Conservation (phyloP, 2,329 filamentous ascomycete species). For the Hawksworthiomyces lignivorus region DNA sequence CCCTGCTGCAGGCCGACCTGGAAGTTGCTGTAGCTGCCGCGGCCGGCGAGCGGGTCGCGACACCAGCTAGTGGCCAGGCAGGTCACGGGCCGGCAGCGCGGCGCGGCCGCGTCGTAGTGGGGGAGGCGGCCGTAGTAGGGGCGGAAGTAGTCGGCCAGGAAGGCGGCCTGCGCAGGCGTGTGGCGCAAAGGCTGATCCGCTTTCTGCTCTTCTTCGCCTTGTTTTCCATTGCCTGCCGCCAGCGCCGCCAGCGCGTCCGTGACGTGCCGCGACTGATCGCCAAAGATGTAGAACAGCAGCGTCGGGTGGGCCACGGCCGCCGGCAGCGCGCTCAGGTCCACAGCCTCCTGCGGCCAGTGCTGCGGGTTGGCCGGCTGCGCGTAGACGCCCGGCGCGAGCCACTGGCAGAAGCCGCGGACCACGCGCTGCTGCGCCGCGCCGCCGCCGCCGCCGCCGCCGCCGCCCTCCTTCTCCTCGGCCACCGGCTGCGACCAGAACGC, state of each 20-base stretch:
- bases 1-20: constrained; percentile 64
- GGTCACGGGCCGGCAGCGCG: constrained; percentile 53
- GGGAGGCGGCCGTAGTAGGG: constrained; percentile 75
- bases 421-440: constrained; percentile 21
- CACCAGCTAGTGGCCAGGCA: constrained; percentile 71
- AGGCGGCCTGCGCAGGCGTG: constrained; percentile 40
- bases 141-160: constrained; percentile 59
- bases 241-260: constrained; percentile 37
- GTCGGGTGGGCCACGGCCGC: constrained; percentile 60
- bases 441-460: too few species aligned
- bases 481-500: constrained; percentile 59
- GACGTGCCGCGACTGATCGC: constrained; percentile 50
- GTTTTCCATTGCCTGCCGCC: neutral
- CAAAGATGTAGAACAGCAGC: constrained; percentile 75
- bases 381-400: constrained; percentile 61
- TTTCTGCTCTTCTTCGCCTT: neutral
- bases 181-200: constrained; percentile 19
- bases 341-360: constrained; percentile 66
- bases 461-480: too few species aligned
- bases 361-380: constrained; percentile 51
- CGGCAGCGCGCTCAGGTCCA: constrained; percentile 66
- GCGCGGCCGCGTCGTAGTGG: constrained; percentile 46
- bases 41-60: constrained; percentile 68
- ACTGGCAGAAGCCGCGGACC: constrained; percentile 65
- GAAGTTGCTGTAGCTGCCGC: constrained; percentile 81